phyloP scores from a whole-genome alignment of 352 stramenopile species.

The Phytophthora pinifolia region DNA sequence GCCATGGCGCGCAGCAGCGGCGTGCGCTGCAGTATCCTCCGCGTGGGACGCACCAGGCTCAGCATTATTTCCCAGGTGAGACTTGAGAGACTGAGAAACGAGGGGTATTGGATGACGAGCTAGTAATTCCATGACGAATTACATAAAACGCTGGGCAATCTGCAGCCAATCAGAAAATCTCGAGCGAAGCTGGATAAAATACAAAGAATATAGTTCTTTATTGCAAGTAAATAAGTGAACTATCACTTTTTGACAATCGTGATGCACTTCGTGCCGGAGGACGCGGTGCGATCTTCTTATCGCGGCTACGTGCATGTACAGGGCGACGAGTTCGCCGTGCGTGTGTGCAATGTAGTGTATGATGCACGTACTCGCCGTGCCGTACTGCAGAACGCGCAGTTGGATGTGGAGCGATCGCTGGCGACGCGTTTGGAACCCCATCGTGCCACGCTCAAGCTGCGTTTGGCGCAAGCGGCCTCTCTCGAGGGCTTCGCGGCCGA shows the following conservation, averaged over 20 bases:
- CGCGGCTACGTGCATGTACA: constrained; percentile 57
- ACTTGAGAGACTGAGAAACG: too few species aligned
- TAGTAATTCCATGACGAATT: not conserved
- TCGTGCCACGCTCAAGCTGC: constrained; percentile 51
- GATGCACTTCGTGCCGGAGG: constrained; percentile 48
- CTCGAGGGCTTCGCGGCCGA: constrained; percentile 53
- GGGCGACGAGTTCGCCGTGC: constrained; percentile 50
- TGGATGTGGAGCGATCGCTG: constrained; percentile 62
- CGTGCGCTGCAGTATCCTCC: too few species aligned
- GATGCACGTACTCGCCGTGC: constrained; percentile 16
- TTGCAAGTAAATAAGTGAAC: too few species aligned
- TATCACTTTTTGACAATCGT: too few species aligned
- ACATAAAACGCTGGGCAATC: too few species aligned
- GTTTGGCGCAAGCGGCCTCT: constrained; percentile 55
- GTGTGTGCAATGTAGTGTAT: constrained; percentile 40
- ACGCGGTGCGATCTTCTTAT: constrained; percentile 42
- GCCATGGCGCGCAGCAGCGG: constrained; percentile 25
- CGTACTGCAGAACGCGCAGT: constrained; percentile 38
- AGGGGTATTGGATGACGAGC: constrained; percentile 7
- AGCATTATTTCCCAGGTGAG: too few species aligned
- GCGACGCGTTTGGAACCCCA: constrained; percentile 44
- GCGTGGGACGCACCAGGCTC: constrained; percentile 5
- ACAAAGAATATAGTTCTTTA: too few species aligned
- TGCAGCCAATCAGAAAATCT: too few species aligned
- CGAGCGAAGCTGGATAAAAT: too few species aligned